Evolutionary conservation across 345 rosid species (phyloP), one percentile per base, ranked within the genome.

Genomic region (Garcia nutans): DNA sequence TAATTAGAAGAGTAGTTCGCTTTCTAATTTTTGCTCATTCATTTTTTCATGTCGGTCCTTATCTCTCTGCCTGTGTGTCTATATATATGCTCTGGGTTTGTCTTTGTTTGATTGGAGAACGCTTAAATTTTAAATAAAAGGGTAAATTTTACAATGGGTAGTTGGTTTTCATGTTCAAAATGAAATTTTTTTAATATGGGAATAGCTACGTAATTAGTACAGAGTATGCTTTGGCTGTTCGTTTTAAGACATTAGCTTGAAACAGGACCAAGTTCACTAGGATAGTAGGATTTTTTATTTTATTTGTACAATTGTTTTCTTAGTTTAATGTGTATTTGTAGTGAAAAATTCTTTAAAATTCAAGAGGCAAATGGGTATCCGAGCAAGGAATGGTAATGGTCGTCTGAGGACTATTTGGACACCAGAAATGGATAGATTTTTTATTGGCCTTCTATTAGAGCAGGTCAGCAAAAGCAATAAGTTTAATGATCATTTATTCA

Each of bases 321-420:
- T 22, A 33, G 13, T 47, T 9, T 11, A 10, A 65, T 37, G 20
- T 68, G 72, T 24, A 12, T 6, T 45, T 24, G 42, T 22, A 47
- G 59, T 41, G 22, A 10, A 9, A 33, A 44, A 52, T 31, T 50
- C 19, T 26, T 13, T 41, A 23, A 23, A 13, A 20, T 28, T 55
- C 9, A 1, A 17, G 47, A 37, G 9, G 65, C 9, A 28, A 47
- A 85, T 87, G 90, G 87, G 84, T 19, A 64, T 76, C 50, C 77
- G 75, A 24, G 77, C 84, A 12, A 82, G 80, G 37, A 81, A 58
- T 56, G 73, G 83, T 0, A 75, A 74, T 26, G 91, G 87, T 70
- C 87, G 92, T 20, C 71, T 86, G 59, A 87, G 97, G 86, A 94
- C 97, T 12, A 84, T 89, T 73, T 94, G 97, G 97, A 90, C 96